Percentiles rank a stretch among this genome's conserved stretches.
Conservation (phyloP, 495 filamentous ascomycete species). For the Choiromyces venosus region DNA sequence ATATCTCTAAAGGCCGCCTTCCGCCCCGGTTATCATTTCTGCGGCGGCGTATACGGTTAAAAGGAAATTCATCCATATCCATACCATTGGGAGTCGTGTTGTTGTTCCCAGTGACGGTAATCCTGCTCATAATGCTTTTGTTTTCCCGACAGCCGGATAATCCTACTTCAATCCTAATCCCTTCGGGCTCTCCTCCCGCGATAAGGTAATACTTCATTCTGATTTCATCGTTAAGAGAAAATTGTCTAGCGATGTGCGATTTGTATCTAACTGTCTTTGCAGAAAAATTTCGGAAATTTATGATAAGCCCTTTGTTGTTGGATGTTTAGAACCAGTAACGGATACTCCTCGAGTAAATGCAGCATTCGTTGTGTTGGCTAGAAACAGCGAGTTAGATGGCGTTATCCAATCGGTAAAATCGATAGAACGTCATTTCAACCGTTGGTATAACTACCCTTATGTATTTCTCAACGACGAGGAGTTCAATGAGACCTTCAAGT, state of each 20-base stretch:
- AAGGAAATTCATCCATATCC: conserved; percentile 88
- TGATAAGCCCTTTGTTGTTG: conserved; percentile 91
- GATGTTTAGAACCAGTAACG: conserved; percentile 67
- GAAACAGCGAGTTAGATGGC: conserved; percentile 94
- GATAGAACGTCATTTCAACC: conserved; percentile 97
- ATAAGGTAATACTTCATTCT: conserved; percentile 64
- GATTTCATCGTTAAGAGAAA: background rate
- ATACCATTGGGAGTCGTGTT: conserved; percentile 90
- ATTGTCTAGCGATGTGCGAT: conserved; percentile 12
- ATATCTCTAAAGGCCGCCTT: conserved; percentile 53
- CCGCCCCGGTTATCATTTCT: conserved; percentile 72
- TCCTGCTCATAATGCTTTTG: conserved; percentile 83
- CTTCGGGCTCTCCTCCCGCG: conserved; percentile 79
- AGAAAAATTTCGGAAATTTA: conserved; percentile 97
- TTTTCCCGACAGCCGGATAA: conserved; percentile 85
- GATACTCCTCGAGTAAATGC: conserved; percentile 74
- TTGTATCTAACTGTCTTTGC: conserved; percentile 28
- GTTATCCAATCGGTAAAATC: conserved; percentile 96
- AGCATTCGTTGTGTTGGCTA: conserved; percentile 88
- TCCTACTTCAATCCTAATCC: conserved; percentile 76
- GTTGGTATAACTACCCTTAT: conserved; percentile 98
- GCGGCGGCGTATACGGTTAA: conserved; percentile 79
- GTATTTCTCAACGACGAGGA: conserved; percentile 98
- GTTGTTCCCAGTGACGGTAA: conserved; percentile 84
- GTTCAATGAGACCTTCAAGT: conserved; percentile 89